Base-by-base conservation (phyloP, 2,329 filamentous ascomycete species). In the Pyrenochaeta sp. region DNA sequence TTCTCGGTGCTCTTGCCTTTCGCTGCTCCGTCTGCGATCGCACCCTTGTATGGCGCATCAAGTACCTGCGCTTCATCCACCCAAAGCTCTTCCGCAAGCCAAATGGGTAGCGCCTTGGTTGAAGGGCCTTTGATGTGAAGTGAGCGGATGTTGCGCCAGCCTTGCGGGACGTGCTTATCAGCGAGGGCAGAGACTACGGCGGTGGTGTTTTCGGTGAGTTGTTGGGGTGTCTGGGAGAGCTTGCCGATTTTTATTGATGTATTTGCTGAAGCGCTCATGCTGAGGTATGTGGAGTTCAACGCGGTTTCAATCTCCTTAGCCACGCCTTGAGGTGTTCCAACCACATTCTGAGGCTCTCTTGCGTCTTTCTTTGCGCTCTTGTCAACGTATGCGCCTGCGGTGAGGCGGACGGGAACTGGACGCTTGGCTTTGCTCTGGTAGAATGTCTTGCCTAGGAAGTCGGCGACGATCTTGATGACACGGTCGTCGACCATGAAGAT, bases 51-150 rank as follows among this genome's bases (percentile, higher is more conserved):
- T 32, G 78, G 79, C 63, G 85, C 81, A 5, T 83, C 80, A 43
- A 95, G 81, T 6, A 97, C 87, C 72, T 92, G 89, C 60, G 88
- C 85, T 59, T 90, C 86, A 65, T 95, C 91, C 15, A 90, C 79
- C 93, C 95, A 99, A 64, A 99, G 84, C 83, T 97, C 93, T 67
- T 93, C 90, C 4, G 94, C 91, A 74, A 97, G 82, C 91, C 93
- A 99, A 74, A 99, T 89, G n/a, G 95, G 95, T 72, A 99, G 84
- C 8, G 94, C 91, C 60, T 89, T 90, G 4, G 94, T 97, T 73
- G 91, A 88, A 28, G 92, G 90, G 2, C 92, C 92, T 85, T 98
- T 99, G 83, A 99, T 85, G 78, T 96, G 93, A 61, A 99, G 82
- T 62, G 87, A 87, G 78, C 90, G 89, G 63, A 98, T 85, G 76